Base-by-base conservation (phyloP, 495 filamentous ascomycete species). In the Tuber melanosporum region DNA sequence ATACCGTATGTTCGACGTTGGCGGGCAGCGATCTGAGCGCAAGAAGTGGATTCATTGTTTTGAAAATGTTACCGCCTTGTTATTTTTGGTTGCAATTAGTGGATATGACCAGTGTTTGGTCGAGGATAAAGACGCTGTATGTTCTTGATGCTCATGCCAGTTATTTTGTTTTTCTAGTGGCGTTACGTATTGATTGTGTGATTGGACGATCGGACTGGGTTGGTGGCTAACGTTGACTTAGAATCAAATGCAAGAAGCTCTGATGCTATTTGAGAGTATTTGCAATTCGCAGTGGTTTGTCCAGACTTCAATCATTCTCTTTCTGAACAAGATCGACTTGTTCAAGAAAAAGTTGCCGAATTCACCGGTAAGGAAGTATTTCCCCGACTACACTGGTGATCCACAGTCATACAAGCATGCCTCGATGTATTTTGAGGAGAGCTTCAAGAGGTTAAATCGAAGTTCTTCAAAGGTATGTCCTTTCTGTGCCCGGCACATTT, bases 31-130 rank as follows among this genome's bases (percentile, higher is more conserved):
- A 80, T 98, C 96, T 39, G 95, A 99, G 81, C 91, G 95, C 73
- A 99, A 99, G 89, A 99, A 99, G 85, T 99, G 95, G 95, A 98
- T 99, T 79, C 95, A 99, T 83, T 98, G 95, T 85, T 99, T 99
- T 84, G 95, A 99, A 83, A 97, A 97, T 82, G 95, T 99, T 78
- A 94, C 93, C 75, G 92, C 92, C 83, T 87, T 99, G 52, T 87
- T 99, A 70, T 99, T 99, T 86, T 89, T 99, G 82, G 95, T 97
- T 72, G 95, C 95, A 47, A 91, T 99, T 79, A 97, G 94, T 76
- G 95, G 95, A 52, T 99, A 98, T 83, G 95, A 99, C 84, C 95
- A 99, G 85, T 95, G 95, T 81, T 86, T 99, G 36, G 93, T 98
- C 4, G 95, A 99, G 85, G 95, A 99, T 84, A 95, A 97, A 85